Evolutionary conservation across 1,139 yeast species (phyloP).

Genomic region (Spencermartinsiella ligniputridi): DNA sequence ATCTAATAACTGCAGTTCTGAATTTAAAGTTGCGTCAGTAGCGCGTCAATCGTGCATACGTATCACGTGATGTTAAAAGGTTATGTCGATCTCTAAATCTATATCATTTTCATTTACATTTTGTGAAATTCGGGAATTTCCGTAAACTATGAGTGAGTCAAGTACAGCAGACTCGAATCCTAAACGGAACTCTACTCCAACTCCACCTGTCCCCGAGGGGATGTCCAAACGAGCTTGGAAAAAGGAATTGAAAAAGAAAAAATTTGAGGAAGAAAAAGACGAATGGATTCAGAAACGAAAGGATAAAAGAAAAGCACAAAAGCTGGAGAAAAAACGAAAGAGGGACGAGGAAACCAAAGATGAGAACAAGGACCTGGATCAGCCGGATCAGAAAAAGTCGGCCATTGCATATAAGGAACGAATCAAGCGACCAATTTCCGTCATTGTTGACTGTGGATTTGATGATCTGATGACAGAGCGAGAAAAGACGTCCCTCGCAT

Average conservation of each 20-base stretch:
- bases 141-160: too few species aligned
- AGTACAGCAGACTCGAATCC: too few species aligned
- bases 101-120: too few species aligned
- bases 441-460: slow-evolving; percentile 82
- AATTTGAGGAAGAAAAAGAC: slow-evolving; percentile 63
- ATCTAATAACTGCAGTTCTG: too few species aligned
- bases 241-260: slow-evolving; percentile 53
- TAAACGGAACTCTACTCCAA: background rate
- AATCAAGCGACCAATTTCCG: slow-evolving; percentile 20
- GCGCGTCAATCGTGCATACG: too few species aligned
- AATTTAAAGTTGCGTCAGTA: too few species aligned
- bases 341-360: slow-evolving; percentile 21
- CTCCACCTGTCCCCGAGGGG: slow-evolving; percentile 61
- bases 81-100: too few species aligned
- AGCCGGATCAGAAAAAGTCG: background rate
- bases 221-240: slow-evolving; percentile 85
- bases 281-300: slow-evolving; percentile 51
- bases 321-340: slow-evolving; percentile 34
- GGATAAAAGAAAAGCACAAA: slow-evolving; percentile 40
- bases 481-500: slow-evolving; percentile 72
- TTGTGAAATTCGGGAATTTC: too few species aligned
- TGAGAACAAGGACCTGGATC: slow-evolving; percentile 10
- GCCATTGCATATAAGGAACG: slow-evolving; percentile 8
- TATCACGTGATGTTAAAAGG: too few species aligned
- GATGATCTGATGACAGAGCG: slow-evolving; percentile 80